Conservation (phyloP, 331 rosid genomes). For the Cucumis variabilis region DNA sequence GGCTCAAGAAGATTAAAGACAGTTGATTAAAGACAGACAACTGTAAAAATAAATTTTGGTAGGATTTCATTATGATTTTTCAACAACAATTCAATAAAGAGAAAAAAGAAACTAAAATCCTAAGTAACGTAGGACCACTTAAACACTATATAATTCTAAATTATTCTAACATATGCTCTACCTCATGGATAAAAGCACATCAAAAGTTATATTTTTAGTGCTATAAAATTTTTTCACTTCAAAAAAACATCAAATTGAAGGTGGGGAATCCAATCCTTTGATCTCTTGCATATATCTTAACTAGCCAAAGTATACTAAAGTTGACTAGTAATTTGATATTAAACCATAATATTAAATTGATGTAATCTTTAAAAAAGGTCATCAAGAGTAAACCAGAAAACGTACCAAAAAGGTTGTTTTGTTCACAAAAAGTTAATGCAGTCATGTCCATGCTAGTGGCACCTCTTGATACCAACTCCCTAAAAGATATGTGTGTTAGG, state of each 20-base stretch:
- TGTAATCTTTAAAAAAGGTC: background rate
- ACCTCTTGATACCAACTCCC: conserved; percentile 86
- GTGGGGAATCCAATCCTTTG: background rate
- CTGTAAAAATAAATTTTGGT: conserved; percentile 47
- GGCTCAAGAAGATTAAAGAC: conserved; percentile 91
- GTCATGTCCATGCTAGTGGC: conserved; percentile 72
- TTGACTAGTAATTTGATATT: background rate
- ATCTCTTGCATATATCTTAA: background rate
- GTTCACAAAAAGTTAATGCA: conserved; percentile 87
- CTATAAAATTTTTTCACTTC: background rate
- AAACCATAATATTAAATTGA: conserved; percentile 2
- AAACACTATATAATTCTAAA: background rate
- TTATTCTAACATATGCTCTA: background rate
- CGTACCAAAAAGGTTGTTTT: conserved; percentile 84
- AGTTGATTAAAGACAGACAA: conserved; percentile 91
- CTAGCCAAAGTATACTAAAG: too few species aligned
- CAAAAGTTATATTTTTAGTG: background rate
- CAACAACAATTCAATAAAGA: background rate
- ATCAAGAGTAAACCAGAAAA: conserved; percentile 24
- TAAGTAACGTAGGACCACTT: background rate
- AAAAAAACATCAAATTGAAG: background rate
- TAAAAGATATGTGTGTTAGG: conserved; percentile 88
- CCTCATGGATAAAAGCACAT: background rate
- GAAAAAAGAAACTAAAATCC: background rate
- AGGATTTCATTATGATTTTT: conserved; percentile 5